Conservation (phyloP, 208 protist species). For the Leishmania turanica region DNA sequence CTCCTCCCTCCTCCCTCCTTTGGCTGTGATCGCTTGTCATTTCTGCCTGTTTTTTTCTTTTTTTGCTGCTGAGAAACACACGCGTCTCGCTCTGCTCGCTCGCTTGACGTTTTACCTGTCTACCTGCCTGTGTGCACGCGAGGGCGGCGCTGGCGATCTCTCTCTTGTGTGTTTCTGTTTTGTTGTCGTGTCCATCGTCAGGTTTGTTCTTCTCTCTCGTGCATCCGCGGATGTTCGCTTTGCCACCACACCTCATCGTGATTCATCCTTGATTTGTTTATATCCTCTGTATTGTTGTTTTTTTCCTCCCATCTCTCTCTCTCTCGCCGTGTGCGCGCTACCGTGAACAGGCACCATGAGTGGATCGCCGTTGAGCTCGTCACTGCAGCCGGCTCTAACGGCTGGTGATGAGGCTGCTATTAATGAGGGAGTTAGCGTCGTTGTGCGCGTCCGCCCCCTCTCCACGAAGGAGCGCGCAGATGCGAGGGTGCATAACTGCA, state of each 20-base stretch:
- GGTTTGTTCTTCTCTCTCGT: too few species aligned
- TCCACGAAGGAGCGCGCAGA: conserved; percentile 69
- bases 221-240: too few species aligned
- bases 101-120: neutral
- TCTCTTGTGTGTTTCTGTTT: neutral
- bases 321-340: neutral
- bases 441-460: conserved; percentile 74
- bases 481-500: conserved; percentile 54
- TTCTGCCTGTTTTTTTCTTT: neutral
- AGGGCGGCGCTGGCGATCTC: neutral
- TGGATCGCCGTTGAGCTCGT: neutral
- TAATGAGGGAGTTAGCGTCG: conserved; percentile 51
- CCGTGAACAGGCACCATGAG: neutral
- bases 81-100: neutral
- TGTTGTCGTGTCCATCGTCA: too few species aligned
- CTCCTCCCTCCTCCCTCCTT: neutral
- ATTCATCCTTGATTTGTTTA: neutral
- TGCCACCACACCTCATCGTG: neutral
- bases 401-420: neutral
- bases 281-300: neutral
- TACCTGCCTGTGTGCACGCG: neutral
- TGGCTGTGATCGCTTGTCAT: neutral
- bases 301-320: too few species aligned
- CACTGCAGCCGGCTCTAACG: neutral
- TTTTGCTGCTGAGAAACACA: neutral